Evolutionary conservation across 192 early-diverging fungal species (phyloP).

Genomic region (Podila epigama): DNA sequence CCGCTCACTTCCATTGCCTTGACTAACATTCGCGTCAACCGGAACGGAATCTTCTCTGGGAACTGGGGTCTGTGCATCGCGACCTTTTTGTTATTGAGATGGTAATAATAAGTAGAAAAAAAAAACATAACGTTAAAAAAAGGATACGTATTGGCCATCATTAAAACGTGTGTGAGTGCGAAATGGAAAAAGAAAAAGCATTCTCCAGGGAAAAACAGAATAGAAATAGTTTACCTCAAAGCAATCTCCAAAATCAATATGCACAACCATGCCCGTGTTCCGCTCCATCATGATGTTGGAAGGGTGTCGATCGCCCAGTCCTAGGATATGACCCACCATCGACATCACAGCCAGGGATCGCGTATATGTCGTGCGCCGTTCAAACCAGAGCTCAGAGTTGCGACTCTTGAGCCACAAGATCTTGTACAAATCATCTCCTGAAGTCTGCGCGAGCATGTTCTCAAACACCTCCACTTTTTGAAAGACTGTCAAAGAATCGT

Average conservation of each 20-base stretch:
- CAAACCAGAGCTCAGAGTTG: constrained; percentile 97
- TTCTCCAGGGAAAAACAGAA: background rate
- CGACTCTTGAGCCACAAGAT: constrained; percentile 95
- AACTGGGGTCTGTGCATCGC: constrained; percentile 95
- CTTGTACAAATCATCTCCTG: constrained; percentile 87
- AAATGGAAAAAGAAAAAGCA: constrained; percentile 1
- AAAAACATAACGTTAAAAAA: too few relatives aligned
- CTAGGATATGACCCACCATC: constrained; percentile 97
- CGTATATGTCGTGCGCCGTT: constrained; percentile 93
- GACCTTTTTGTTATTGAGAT: too few relatives aligned
- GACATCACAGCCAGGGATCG: constrained; percentile 96
- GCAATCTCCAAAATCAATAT: constrained; percentile 98
- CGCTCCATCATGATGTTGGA: constrained; percentile 94
- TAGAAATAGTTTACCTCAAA: constrained; percentile 71
- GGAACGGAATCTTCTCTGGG: constrained; percentile 98
- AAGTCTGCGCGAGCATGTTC: constrained; percentile 82
- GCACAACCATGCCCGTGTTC: constrained; percentile 90
- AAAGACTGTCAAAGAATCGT: constrained; percentile 80
- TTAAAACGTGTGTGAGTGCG: background rate
- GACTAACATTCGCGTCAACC: constrained; percentile 97
- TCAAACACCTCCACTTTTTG: constrained; percentile 96
- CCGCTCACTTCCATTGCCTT: constrained; percentile 98
- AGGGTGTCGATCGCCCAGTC: constrained; percentile 95
- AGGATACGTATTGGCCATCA: too few relatives aligned
- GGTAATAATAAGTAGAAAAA: too few relatives aligned